Conservation (phyloP, 495 filamentous ascomycete genomes). For the Aspergillus sclerotiicarbonarius region DNA sequence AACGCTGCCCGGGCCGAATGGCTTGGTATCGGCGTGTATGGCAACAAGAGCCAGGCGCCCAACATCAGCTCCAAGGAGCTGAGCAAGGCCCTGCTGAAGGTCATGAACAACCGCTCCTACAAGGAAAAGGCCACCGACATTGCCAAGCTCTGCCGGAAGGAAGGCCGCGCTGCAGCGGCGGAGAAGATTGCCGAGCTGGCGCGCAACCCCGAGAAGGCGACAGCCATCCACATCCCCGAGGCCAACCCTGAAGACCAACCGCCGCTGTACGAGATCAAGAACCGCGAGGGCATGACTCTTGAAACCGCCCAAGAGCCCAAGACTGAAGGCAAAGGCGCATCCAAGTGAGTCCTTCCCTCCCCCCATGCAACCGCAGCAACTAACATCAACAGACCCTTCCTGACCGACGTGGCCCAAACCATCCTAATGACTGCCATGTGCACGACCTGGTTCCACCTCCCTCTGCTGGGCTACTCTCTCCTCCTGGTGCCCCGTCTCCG, state of each 20-base stretch:
- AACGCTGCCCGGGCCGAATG: slow-evolving; percentile 47
- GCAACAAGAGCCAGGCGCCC: slow-evolving; percentile 35
- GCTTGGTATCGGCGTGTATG: slow-evolving; percentile 49
- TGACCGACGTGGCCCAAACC: slow-evolving; percentile 8
- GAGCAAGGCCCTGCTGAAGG: slow-evolving; percentile 27
- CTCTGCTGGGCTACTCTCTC: slow-evolving; percentile 19
- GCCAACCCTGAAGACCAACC: slow-evolving; percentile 9
- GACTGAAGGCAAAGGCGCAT: slow-evolving; percentile 3
- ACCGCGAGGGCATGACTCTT: slow-evolving; percentile 15
- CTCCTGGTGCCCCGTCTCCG: slow-evolving; percentile 22
- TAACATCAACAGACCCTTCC: slow-evolving; percentile 10
- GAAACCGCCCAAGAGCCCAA: slow-evolving; percentile 8
- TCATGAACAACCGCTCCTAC: slow-evolving; percentile 26
- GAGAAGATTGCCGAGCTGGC: slow-evolving; percentile 27
- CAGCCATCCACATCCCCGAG: slow-evolving; percentile 13
- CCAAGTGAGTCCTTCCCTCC: slow-evolving; percentile 5
- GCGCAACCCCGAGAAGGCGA: slow-evolving; percentile 18
- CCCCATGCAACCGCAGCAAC: not conserved
- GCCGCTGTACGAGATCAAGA: slow-evolving; percentile 14
- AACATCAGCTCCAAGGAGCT: slow-evolving; percentile 31
- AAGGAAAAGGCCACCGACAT: slow-evolving; percentile 18
- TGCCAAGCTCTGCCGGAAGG: slow-evolving; percentile 20
- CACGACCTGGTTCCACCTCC: slow-evolving; percentile 24
- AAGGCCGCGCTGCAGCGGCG: slow-evolving; percentile 19
- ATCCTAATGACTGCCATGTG: slow-evolving; percentile 16